phyloP scores from a whole-genome alignment of 352 stramenopile species.

The Albugo candida region DNA sequence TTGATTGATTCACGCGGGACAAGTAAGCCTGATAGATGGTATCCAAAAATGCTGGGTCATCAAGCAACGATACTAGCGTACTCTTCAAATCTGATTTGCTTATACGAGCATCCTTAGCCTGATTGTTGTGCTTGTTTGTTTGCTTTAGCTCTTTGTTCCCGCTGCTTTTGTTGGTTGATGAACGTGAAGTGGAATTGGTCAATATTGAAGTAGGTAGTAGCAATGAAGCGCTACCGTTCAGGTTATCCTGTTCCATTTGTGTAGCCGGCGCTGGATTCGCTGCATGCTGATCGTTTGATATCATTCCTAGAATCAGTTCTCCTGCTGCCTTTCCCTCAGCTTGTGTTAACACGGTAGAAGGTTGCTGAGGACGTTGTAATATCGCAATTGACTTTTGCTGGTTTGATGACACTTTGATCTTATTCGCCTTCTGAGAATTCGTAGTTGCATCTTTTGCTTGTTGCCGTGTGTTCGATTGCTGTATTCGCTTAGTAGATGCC shows the following conservation, averaged over 20 bases:
- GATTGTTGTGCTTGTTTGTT: constrained; percentile 10
- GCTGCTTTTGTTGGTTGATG: constrained; percentile 9
- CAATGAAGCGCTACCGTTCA: no score
- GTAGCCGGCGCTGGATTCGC: neutral
- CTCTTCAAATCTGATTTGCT: constrained; percentile 79
- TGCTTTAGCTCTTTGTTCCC: constrained; percentile 8
- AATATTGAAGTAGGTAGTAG: constrained; percentile 1
- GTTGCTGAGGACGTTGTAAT: constrained; percentile 19
- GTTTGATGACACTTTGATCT: no score
- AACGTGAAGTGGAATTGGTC: constrained; percentile 8
- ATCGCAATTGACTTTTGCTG: neutral
- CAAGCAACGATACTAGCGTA: constrained; percentile 53
- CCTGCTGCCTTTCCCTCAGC: constrained; percentile 63
- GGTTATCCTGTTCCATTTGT: neutral
- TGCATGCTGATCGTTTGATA: constrained; percentile 16
- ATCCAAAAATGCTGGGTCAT: constrained; percentile 73
- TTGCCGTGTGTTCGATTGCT: constrained; percentile 11
- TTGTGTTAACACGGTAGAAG: constrained; percentile 31
- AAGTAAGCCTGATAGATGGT: constrained; percentile 78
- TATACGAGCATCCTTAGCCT: constrained; percentile 14
- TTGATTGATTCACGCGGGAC: constrained; percentile 22
- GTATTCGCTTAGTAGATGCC: constrained; percentile 5
- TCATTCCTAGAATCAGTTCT: constrained; percentile 70
- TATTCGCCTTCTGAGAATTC: constrained; percentile 3
- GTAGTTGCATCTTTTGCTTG: constrained; percentile 11